Evolutionary conservation across 73 alveolate genomes (phyloP).

Genomic region (Paramecium pentaurelia): DNA sequence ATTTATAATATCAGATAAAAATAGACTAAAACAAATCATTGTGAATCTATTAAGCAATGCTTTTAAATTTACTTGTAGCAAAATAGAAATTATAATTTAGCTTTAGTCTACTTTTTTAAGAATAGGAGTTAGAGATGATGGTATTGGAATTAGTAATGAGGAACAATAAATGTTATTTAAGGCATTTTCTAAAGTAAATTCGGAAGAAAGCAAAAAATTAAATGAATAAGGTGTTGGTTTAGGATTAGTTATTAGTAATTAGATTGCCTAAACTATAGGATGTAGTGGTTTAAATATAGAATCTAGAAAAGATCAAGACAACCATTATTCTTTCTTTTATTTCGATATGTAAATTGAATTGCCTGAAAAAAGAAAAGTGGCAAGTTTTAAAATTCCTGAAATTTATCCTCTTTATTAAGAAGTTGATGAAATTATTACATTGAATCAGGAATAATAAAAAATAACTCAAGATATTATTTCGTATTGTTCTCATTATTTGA

Average conservation of each 20-base stretch:
- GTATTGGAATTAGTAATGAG: slow-evolving; percentile 61
- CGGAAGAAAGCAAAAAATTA: slow-evolving; percentile 7
- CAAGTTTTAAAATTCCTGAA: background rate
- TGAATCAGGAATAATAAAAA: background rate
- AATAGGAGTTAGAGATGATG: slow-evolving; percentile 63
- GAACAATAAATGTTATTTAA: slow-evolving; percentile 53
- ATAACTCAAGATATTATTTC: background rate
- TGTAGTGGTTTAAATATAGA: background rate
- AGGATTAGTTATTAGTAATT: slow-evolving; percentile 66
- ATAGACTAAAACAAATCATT: slow-evolving; percentile 58
- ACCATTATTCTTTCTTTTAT: background rate
- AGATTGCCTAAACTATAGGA: slow-evolving; percentile 26
- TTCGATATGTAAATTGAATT: background rate
- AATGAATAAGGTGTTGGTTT: slow-evolving; percentile 66
- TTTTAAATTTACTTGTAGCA: slow-evolving; percentile 53
- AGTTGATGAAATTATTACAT: background rate
- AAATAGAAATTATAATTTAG: background rate
- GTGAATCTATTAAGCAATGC: slow-evolving; percentile 67
- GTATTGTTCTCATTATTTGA: background rate
- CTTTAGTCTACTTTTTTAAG: background rate
- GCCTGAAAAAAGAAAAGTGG: background rate
- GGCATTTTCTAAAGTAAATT: slow-evolving; percentile 60
- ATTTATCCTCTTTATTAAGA: background rate
- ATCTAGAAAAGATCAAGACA: background rate
- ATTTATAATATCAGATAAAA: slow-evolving; percentile 53